Conservation (phyloP, 2,329 filamentous ascomycete species). For the Tolypocladium tropicale region DNA sequence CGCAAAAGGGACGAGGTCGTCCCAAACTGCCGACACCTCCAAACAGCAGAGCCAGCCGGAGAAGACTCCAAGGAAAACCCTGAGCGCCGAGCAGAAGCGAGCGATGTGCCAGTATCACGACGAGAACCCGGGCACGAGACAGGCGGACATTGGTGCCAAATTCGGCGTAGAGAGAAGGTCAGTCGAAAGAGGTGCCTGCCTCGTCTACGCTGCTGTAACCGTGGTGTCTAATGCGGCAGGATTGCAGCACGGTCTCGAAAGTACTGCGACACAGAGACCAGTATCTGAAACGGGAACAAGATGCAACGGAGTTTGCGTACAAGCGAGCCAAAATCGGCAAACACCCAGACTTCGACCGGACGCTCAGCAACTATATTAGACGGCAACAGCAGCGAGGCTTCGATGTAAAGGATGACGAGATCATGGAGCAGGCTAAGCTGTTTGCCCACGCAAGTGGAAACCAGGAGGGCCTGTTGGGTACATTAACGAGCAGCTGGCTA, state of each 20-base stretch:
- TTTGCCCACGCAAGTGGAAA: slow-evolving; percentile 64
- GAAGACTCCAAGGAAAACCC: slow-evolving; percentile 64
- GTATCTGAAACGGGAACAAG: slow-evolving; percentile 76
- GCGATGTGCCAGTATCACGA: slow-evolving; percentile 92
- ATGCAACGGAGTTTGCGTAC: slow-evolving; percentile 46
- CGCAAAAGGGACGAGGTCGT: background rate
- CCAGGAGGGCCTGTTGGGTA: slow-evolving; percentile 60
- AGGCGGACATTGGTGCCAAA: slow-evolving; percentile 89
- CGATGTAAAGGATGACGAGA: slow-evolving; percentile 66
- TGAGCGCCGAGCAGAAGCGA: slow-evolving; percentile 83
- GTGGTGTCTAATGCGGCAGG: background rate
- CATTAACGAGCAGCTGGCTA: slow-evolving; percentile 69
- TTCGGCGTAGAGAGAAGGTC: slow-evolving; percentile 98
- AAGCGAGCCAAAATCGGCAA: slow-evolving; percentile 72
- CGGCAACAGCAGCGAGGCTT: slow-evolving; percentile 71
- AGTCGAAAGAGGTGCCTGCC: slow-evolving; percentile 9
- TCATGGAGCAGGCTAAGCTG: slow-evolving; percentile 72
- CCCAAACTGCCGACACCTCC: slow-evolving; percentile 10
- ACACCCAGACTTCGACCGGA: slow-evolving; percentile 82
- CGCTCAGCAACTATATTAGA: slow-evolving; percentile 76
- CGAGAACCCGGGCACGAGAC: slow-evolving; percentile 81
- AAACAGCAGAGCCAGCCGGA: slow-evolving; percentile 29
- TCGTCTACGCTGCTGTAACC: background rate
- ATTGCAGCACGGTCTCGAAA: slow-evolving; percentile 86
- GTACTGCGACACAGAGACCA: slow-evolving; percentile 91